Evolutionary conservation across 805 yeast genomes (phyloP).

Genomic region (Lipomyces japonicus): DNA sequence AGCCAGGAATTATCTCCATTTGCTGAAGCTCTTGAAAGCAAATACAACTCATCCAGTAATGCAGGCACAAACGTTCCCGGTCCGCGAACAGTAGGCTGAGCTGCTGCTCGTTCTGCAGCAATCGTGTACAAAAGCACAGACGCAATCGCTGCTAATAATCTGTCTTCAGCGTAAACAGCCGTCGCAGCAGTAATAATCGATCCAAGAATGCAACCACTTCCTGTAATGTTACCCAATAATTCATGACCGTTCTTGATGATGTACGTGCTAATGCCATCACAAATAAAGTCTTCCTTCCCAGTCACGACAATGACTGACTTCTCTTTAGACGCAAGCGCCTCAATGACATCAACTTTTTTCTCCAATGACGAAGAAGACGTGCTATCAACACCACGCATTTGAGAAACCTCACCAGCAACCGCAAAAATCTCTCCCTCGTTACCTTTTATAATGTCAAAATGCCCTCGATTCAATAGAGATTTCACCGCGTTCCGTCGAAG

Average conservation of each 20-base stretch:
- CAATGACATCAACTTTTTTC: slow-evolving; percentile 34
- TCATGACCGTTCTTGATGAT: slow-evolving; percentile 55
- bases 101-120: slow-evolving; percentile 57
- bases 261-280: slow-evolving; percentile 42
- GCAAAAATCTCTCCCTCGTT: slow-evolving; percentile 75
- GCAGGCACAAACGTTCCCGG: slow-evolving; percentile 53
- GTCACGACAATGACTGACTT: slow-evolving; percentile 66
- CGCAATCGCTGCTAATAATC: slow-evolving; percentile 47
- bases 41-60: slow-evolving; percentile 46
- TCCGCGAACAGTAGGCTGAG: slow-evolving; percentile 38
- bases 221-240: slow-evolving; percentile 67
- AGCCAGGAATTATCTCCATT: slow-evolving; percentile 15
- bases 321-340: slow-evolving; percentile 20
- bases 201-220: slow-evolving; percentile 81
- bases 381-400: slow-evolving; percentile 72
- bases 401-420: slow-evolving; percentile 47
- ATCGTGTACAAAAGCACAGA: slow-evolving; percentile 59
- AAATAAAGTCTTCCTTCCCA: slow-evolving; percentile 55
- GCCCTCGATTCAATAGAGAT: slow-evolving; percentile 51
- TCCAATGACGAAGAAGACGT: slow-evolving; percentile 41
- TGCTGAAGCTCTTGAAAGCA: slow-evolving; percentile 2
- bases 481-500: slow-evolving; percentile 51
- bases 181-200: slow-evolving; percentile 60
- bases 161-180: slow-evolving; percentile 43
- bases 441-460: slow-evolving; percentile 69